Evolutionary conservation across 352 stramenopile genomes (phyloP).

Genomic region (Hyaloperonospora arabidopsidis): DNA sequence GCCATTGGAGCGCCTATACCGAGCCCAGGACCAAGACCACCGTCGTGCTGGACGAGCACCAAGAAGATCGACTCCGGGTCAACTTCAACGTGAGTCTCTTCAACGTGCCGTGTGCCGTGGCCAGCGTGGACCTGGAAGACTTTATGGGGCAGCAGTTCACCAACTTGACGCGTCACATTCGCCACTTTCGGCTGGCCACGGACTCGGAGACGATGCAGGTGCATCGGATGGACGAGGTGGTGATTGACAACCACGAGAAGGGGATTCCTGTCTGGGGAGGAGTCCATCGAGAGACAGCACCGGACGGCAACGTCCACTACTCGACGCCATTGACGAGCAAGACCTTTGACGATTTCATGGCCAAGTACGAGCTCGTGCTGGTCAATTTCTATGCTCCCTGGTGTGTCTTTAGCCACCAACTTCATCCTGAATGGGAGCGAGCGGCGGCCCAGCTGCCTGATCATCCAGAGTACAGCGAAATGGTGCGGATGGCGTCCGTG

Average conservation of each 20-base stretch:
- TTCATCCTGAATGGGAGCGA: constrained; percentile 72
- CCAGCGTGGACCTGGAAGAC: constrained; percentile 74
- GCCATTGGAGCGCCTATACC: constrained; percentile 52
- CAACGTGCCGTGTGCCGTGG: constrained; percentile 57
- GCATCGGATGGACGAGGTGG: constrained; percentile 52
- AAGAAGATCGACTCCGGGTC: constrained; percentile 74
- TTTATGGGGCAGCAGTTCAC: constrained; percentile 68
- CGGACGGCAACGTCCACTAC: constrained; percentile 54
- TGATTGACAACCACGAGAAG: constrained; percentile 59
- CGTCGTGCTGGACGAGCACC: constrained; percentile 64
- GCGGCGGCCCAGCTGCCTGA: constrained; percentile 60
- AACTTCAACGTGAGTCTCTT: constrained; percentile 83
- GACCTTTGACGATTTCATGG: constrained; percentile 74
- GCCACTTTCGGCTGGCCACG: constrained; percentile 54
- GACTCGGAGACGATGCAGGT: constrained; percentile 25
- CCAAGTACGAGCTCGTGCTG: constrained; percentile 78
- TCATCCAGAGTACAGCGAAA: constrained; percentile 73
- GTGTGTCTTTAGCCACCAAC: constrained; percentile 67
- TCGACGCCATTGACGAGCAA: constrained; percentile 54
- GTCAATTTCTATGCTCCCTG: constrained; percentile 83
- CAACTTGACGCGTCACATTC: constrained; percentile 77
- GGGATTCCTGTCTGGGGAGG: constrained; percentile 59
- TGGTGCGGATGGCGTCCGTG: constrained; percentile 70
- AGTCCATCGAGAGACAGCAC: constrained; percentile 36
- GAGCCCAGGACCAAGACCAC: constrained; percentile 38